Conservation (phyloP, 768 basidiomycete species). For the Leucocoprinus birnbaumii region DNA sequence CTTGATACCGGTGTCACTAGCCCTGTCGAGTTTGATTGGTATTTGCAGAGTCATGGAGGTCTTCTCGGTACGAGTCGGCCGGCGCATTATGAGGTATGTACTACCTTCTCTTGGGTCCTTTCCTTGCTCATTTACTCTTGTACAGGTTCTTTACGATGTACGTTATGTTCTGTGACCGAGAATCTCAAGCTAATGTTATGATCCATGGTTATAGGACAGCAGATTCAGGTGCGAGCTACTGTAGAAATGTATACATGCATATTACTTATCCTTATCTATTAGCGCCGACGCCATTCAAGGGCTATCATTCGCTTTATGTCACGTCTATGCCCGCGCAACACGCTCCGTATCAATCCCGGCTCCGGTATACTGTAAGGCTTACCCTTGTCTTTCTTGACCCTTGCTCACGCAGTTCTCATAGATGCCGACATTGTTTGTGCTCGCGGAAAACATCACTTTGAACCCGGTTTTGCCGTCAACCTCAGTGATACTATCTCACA, state of each 20-base stretch:
- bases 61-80: conserved; percentile 69
- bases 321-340: conserved; percentile 73
- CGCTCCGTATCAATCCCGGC: conserved; percentile 81
- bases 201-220: conserved; percentile 37
- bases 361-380: conserved; percentile 66
- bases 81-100: conserved; percentile 36
- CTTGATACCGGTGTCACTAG: conserved; percentile 69
- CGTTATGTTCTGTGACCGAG: conserved; percentile 4
- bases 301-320: conserved; percentile 67
- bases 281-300: conserved; percentile 70
- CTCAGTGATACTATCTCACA: conserved; percentile 36
- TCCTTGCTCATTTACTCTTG: not conserved
- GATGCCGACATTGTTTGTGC: conserved; percentile 72
- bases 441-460: conserved; percentile 30
- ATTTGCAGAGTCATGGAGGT: conserved; percentile 75
- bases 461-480: conserved; percentile 43
- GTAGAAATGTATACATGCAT: not conserved
- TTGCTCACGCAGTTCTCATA: too few species aligned
- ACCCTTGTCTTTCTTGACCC: not conserved
- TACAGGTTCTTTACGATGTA: conserved; percentile 38
- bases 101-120: not conserved
- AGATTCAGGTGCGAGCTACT: conserved; percentile 48
- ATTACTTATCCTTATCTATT: conserved; percentile 8
- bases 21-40: conserved; percentile 76
- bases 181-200: not conserved